A percentile compares a stretch with the other conserved stretches of the same genome.
Conservation (phyloP, 331 rosid species). For the Dryas integrifolia region DNA sequence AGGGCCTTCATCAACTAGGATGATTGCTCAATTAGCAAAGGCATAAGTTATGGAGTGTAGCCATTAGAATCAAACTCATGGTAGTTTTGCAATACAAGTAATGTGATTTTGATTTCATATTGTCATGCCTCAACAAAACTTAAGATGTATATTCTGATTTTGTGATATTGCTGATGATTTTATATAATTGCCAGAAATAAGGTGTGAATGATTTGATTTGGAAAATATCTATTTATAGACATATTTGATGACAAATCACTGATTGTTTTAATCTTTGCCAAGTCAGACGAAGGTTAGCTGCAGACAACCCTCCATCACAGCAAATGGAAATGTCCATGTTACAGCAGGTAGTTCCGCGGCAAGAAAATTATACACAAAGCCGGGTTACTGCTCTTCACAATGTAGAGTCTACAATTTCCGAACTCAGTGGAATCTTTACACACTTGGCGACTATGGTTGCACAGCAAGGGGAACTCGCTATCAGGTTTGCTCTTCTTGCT, state of each 20-base stretch:
- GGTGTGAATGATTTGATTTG: background rate
- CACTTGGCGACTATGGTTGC: constrained; percentile 98
- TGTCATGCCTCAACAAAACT: background rate
- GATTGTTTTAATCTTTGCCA: constrained; percentile 34
- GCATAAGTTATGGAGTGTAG: background rate
- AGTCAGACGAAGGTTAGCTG: constrained; percentile 84
- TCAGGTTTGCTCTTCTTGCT: constrained; percentile 57
- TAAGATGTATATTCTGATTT: background rate
- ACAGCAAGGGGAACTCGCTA: constrained; percentile 96
- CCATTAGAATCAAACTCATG: background rate
- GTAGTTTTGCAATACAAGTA: background rate
- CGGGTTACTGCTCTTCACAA: constrained; percentile 80
- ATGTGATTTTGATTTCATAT: background rate
- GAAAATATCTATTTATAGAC: background rate
- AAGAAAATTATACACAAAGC: constrained; percentile 62
- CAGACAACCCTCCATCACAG: constrained; percentile 75
- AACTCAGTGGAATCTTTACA: constrained; percentile 87
- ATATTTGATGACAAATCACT: constrained; percentile 20
- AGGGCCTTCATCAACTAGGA: background rate
- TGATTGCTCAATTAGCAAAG: background rate
- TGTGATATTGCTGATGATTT: constrained; percentile 1
- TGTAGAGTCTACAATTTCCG: constrained; percentile 93
- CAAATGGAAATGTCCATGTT: constrained; percentile 96
- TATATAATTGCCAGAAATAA: constrained; percentile 3
- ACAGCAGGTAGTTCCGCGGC: constrained; percentile 91